A percentile compares a stretch with the other conserved stretches of the same genome.
Evolutionary conservation across 2,329 filamentous ascomycete species (phyloP).

Genomic region (Cladosporium colombiae): DNA sequence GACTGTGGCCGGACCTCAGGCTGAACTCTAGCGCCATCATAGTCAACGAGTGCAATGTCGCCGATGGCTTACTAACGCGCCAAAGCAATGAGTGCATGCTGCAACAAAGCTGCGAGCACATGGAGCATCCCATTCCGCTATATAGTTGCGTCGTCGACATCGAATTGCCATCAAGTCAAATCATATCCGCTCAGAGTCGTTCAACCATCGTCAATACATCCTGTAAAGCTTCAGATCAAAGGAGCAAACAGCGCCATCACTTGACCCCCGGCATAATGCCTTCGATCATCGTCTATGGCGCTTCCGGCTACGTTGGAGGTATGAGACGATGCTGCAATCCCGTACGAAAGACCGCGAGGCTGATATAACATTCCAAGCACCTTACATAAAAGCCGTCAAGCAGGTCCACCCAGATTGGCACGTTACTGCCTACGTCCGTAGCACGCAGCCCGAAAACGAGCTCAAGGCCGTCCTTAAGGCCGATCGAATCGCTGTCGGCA

Average conservation of each 20-base stretch:
- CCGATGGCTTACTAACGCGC: background rate
- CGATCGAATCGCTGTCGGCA: slow-evolving; percentile 7
- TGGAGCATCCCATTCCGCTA: background rate
- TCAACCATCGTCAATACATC: background rate
- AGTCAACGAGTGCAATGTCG: background rate
- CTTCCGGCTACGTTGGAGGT: slow-evolving; percentile 2
- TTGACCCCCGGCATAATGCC: background rate
- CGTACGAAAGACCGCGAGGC: background rate
- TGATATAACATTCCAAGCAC: background rate
- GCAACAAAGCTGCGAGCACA: background rate
- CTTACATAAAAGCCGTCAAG: slow-evolving; percentile 12
- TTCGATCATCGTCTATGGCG: background rate
- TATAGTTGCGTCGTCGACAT: background rate
- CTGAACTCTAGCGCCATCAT: background rate
- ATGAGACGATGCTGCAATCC: background rate
- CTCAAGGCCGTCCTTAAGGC: slow-evolving; percentile 3
- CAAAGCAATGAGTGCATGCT: background rate
- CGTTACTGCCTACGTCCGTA: slow-evolving; percentile 10
- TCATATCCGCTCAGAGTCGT: background rate
- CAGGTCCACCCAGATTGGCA: slow-evolving; percentile 10
- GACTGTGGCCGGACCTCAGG: background rate
- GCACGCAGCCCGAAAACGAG: slow-evolving; percentile 5
- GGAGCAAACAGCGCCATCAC: background rate
- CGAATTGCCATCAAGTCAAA: background rate
- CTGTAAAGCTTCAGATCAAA: background rate